Percentiles rank a stretch among this genome's conserved stretches.
Conservation (phyloP, 2,329 filamentous ascomycete species). For the Fusarium solani-melongenae region DNA sequence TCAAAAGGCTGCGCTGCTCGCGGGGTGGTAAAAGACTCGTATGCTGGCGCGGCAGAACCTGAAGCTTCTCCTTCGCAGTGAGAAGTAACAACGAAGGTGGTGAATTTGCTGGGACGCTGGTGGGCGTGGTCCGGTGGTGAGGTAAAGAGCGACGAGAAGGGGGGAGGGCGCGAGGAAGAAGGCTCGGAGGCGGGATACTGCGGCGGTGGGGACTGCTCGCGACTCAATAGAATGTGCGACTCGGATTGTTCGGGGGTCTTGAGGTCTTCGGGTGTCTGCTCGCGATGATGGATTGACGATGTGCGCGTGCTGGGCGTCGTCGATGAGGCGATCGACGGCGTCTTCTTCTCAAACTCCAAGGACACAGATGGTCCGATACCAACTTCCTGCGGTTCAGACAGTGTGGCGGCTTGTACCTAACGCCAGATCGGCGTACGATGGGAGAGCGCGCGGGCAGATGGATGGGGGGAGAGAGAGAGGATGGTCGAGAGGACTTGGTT, state of each 20-base stretch:
- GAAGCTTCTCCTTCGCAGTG: conserved; percentile 45
- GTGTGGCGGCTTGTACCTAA: conserved; percentile 49
- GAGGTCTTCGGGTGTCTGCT: conserved; percentile 35
- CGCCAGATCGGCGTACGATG: conserved; percentile 16
- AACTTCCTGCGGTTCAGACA: conserved; percentile 51
- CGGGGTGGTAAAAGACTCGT: conserved; percentile 54
- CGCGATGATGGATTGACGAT: conserved; percentile 39
- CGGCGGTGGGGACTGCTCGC: conserved; percentile 65
- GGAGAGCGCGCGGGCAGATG: conserved; percentile 8
- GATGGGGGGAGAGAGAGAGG: conserved; percentile 16
- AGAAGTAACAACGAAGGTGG: conserved; percentile 43
- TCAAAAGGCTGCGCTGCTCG: conserved; percentile 52
- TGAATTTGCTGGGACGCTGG: conserved; percentile 48
- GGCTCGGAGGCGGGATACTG: conserved; percentile 69
- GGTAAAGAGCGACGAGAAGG: conserved; percentile 71
- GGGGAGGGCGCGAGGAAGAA: conserved; percentile 64
- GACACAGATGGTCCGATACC: conserved; percentile 50
- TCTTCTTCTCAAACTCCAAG: conserved; percentile 49
- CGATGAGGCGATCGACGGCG: conserved; percentile 42
- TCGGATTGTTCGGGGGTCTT: conserved; percentile 38
- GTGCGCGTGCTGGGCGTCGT: conserved; percentile 42
- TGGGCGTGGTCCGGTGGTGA: conserved; percentile 50
- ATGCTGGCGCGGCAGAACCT: conserved; percentile 64
- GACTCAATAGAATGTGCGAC: conserved; percentile 42
- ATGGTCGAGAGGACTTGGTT: conserved; percentile 22